Evolutionary conservation across 495 filamentous ascomycete species (phyloP).

Genomic region (Podospora anserina): DNA sequence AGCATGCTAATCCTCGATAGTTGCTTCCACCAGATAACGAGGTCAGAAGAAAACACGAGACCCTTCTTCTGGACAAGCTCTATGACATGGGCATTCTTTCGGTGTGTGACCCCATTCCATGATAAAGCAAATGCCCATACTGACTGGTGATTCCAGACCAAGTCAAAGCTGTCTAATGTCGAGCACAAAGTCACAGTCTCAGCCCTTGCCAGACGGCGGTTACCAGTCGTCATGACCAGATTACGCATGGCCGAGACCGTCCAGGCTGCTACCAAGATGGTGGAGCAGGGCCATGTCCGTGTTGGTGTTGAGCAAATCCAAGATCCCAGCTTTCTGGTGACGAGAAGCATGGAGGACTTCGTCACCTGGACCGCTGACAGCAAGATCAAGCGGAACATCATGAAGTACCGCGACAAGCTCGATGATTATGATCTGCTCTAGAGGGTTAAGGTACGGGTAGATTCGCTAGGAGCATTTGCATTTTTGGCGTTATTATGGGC

Average conservation of each 20-base stretch:
- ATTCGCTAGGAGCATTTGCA: not conserved
- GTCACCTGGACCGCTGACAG: constrained; percentile 94
- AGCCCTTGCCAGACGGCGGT: constrained; percentile 72
- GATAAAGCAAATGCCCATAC: not conserved
- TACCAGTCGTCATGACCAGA: constrained; percentile 73
- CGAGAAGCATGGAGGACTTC: constrained; percentile 88
- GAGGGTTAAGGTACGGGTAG: constrained; percentile 6
- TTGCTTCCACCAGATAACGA: constrained; percentile 74
- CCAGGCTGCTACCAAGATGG: constrained; percentile 74
- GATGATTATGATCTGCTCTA: constrained; percentile 94
- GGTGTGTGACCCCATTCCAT: constrained; percentile 14
- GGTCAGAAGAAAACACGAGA: constrained; percentile 73
- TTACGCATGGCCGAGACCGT: constrained; percentile 87
- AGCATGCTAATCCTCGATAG: constrained; percentile 33
- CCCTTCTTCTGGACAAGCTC: constrained; percentile 81
- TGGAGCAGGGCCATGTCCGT: constrained; percentile 93
- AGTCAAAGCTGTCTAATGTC: constrained; percentile 73
- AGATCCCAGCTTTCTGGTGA: constrained; percentile 76
- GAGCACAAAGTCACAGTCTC: constrained; percentile 84
- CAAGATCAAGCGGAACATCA: constrained; percentile 94
- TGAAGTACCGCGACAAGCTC: constrained; percentile 89
- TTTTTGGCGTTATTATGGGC: not conserved
- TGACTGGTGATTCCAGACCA: constrained; percentile 42
- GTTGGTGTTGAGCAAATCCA: constrained; percentile 89
- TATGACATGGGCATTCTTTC: constrained; percentile 81